Evolutionary conservation across 495 filamentous ascomycete genomes (phyloP).

Genomic region (Penicillium diatomitis): DNA sequence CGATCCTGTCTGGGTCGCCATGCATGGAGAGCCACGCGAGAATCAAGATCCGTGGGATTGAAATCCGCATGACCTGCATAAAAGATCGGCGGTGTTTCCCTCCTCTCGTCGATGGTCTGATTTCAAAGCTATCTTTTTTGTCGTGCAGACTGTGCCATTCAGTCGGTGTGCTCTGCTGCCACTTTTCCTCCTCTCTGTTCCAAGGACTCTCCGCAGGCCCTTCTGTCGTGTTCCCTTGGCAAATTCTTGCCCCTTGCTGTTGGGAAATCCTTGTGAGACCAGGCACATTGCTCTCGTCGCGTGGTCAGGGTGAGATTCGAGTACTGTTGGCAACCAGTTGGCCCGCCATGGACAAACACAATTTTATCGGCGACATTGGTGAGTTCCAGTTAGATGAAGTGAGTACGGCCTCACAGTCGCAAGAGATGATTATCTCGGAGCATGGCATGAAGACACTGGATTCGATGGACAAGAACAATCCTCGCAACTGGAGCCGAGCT

Average conservation of each 20-base stretch:
- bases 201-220: not conserved
- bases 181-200: not conserved
- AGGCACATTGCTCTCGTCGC: no score
- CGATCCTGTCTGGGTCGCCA: not conserved
- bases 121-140: not conserved
- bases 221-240: not conserved
- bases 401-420: slow-evolving; percentile 4
- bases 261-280: no score
- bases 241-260: not conserved
- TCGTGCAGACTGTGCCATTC: not conserved
- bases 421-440: not conserved
- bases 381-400: slow-evolving; percentile 10
- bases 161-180: not conserved
- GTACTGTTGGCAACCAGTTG: not conserved
- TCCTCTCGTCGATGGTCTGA: no score
- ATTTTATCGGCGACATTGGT: not conserved
- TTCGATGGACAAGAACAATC: slow-evolving; percentile 12
- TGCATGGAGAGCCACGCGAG: slow-evolving; percentile 17
- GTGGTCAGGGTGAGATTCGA: no score
- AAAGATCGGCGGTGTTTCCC: slow-evolving; percentile 7
- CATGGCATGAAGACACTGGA: slow-evolving; percentile 4
- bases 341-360: slow-evolving; percentile 11
- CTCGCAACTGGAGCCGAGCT: slow-evolving; percentile 18
- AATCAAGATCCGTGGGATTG: not conserved
- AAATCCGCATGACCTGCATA: slow-evolving; percentile 12